Evolutionary conservation across 805 yeast genomes (phyloP).

Genomic region (Wickerhamiella parazyma): DNA sequence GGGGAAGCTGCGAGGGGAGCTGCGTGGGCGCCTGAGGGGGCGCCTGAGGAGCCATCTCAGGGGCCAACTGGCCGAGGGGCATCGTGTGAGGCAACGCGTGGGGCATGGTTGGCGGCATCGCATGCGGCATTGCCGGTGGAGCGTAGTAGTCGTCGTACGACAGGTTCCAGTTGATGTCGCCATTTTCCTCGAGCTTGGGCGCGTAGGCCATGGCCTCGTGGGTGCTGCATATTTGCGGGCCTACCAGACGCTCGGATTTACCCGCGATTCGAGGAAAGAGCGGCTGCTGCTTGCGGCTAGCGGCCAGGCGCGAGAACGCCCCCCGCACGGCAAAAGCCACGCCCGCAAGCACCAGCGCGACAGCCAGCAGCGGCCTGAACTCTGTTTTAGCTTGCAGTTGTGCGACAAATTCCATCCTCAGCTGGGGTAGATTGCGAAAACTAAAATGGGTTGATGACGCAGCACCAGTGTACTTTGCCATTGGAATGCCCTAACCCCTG

Average conservation of each 20-base stretch:
- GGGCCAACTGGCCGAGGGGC: too few relatives aligned
- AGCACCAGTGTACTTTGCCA: too few relatives aligned
- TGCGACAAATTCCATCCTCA: background rate
- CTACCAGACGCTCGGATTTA: background rate
- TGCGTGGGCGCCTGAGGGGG: background rate
- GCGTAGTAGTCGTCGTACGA: background rate
- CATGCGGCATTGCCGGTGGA: background rate
- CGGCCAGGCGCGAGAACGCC: background rate
- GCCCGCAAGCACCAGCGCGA: background rate
- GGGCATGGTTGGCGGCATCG: too few relatives aligned
- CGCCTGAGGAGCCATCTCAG: background rate
- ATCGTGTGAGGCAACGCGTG: too few relatives aligned
- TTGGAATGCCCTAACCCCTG: background rate
- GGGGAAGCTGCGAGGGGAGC: background rate
- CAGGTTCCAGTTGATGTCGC: background rate
- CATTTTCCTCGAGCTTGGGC: background rate
- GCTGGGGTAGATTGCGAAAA: background rate
- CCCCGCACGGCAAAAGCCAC: background rate
- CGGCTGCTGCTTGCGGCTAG: background rate
- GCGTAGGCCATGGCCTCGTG: background rate
- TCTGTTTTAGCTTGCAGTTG: background rate
- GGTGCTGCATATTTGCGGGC: conserved; percentile 3
- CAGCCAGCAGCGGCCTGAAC: background rate
- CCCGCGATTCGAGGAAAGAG: background rate
- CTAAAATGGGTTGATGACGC: background rate